A percentile compares a stretch with the other conserved stretches of the same genome.
Conservation (phyloP, 805 yeast species). For the Ogataea chonburiensis region DNA sequence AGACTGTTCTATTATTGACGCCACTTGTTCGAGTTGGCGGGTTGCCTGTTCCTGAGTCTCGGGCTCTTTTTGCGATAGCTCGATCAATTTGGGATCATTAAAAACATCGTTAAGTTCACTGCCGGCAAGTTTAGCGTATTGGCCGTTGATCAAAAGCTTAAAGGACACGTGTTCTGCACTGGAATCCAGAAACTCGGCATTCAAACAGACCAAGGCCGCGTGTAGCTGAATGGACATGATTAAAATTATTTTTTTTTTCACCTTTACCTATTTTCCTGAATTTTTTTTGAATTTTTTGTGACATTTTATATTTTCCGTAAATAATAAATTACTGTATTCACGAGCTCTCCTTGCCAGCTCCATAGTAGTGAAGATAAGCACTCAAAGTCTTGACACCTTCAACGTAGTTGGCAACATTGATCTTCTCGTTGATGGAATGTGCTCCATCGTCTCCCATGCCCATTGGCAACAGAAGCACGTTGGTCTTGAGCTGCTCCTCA, state of each 20-base stretch:
- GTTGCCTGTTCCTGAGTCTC: background rate
- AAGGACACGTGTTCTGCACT: slow-evolving; percentile 3
- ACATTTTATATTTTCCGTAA: background rate
- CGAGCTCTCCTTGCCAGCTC: slow-evolving; percentile 21
- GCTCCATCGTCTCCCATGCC: slow-evolving; percentile 99
- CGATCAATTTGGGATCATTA: slow-evolving; percentile 9
- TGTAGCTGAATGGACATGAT: slow-evolving; percentile 14
- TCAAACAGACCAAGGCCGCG: slow-evolving; percentile 20
- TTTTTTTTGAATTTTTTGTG: background rate
- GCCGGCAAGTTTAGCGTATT: slow-evolving; percentile 23
- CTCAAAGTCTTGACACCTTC: slow-evolving; percentile 92
- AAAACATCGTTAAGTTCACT: slow-evolving; percentile 18
- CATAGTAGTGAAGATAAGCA: slow-evolving; percentile 89
- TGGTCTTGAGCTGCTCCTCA: slow-evolving; percentile 81
- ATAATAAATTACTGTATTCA: background rate
- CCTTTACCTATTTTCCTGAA: background rate
- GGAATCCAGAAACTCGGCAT: slow-evolving; percentile 10
- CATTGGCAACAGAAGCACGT: slow-evolving; percentile 89
- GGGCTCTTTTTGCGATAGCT: slow-evolving; percentile 7
- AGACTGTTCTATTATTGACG: background rate
- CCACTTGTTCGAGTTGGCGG: background rate
- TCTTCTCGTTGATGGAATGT: slow-evolving; percentile 94
- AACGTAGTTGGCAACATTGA: slow-evolving; percentile 83
- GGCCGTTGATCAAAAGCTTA: slow-evolving; percentile 28
- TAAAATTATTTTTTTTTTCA: background rate